These are phyloP conservation scores for Rhodosporidiobolus odoratus DNA, from an alignment of 768 basidiomycete genomes.

Conservation along the genomic window DNA sequence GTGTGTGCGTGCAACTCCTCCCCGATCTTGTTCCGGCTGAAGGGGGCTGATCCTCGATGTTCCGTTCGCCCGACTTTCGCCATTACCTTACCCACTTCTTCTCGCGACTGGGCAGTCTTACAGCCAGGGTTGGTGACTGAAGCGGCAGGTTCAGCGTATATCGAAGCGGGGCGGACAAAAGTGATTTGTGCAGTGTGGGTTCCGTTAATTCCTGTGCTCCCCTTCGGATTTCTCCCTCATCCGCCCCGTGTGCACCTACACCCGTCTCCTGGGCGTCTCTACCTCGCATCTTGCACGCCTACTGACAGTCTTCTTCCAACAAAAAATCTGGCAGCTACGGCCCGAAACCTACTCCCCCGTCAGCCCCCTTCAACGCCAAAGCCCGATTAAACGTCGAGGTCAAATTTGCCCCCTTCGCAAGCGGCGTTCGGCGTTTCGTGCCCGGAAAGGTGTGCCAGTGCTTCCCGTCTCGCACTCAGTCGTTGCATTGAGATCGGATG, in stretches of 20 bases:
- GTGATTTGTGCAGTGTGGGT: conserved; percentile 92
- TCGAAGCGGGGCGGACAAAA: conserved; percentile 86
- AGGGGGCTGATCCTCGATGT: conserved; percentile 4
- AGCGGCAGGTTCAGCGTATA: conserved; percentile 94
- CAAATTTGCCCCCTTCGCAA: conserved; percentile 93
- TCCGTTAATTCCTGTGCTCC: conserved; percentile 6
- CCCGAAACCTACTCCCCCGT: conserved; percentile 51
- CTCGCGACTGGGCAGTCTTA: conserved; percentile 57
- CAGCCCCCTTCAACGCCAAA: conserved; percentile 54
- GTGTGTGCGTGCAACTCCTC: conserved; percentile 61
- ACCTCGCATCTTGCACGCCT: no score
- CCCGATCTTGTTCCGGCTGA: neutral
- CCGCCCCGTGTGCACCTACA: neutral
- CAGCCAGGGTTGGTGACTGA: conserved; percentile 84
- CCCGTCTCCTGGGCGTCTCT: neutral
- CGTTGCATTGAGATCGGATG: neutral
- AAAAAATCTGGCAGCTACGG: conserved; percentile 61
- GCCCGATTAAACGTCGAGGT: conserved; percentile 91
- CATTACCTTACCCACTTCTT: conserved; percentile 21
- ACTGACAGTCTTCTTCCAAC: no score
- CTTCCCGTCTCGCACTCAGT: neutral
- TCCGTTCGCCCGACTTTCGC: neutral
- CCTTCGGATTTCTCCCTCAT: conserved; percentile 55
- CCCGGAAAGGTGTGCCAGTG: conserved; percentile 69
- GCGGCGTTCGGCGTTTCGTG: conserved; percentile 60